Evolutionary conservation across 345 rosid genomes (phyloP), one percentile per base, ranked within the genome.

Genomic region (Combretum micranthum): DNA sequence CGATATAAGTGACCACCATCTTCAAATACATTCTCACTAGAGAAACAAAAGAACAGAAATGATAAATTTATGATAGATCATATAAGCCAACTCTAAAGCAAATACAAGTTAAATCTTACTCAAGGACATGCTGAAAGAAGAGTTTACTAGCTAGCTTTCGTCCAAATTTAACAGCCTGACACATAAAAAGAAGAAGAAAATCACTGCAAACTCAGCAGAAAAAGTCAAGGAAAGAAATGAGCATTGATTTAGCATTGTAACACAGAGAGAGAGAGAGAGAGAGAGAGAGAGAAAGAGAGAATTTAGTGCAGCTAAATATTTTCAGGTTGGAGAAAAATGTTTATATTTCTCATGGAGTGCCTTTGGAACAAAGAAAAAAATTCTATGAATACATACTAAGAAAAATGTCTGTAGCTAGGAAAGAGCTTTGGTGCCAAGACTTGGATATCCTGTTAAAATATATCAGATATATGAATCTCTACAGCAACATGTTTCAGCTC

Each of bases 1-100:
- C 88, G 80, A 67, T 90, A 90, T 65, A 90, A 76, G 68, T 80
- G 82, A 68, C 80, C 78, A 50, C 94, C 89, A 68, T 87, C 96
- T 76, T 87, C 96, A 53, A 90, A 87, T 20, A 80, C 61, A 64
- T 87, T 90, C 77, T 87, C 96, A 52, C 97, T 90, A 46, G 17
- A 65, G 21, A 19, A 68, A 42, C 53, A 5, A 16, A 71, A 69
- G 67, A 42, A 68, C 45, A 53, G 46, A n/a, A n/a, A 6, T 43
- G n/a, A 39, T 48, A 56, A 19, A 47, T 37, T 50, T 60, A 50
- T 14, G 15, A 15, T 47, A 44, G 21, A 51, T 50, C 37, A 43
- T 44, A 43, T 21, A 61, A 61, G 26, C 51, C 58, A 51, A 44
- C 26, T 57, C 8, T 26, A 59, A 69, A 32, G 43, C 42, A 65